Evolutionary conservation across 805 yeast species (phyloP).

Genomic region (Kazachstania bromeliacearum): DNA sequence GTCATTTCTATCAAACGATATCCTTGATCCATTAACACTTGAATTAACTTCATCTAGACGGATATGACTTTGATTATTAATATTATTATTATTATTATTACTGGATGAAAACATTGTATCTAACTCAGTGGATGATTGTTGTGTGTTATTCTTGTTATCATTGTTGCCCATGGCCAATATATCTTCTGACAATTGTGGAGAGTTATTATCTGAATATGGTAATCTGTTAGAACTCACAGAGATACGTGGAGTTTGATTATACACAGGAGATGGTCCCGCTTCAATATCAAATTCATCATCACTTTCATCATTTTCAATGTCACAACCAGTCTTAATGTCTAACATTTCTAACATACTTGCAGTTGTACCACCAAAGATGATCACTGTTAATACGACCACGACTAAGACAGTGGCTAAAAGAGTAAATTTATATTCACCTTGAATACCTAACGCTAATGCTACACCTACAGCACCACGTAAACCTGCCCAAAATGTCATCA

Average conservation of each 20-base stretch:
- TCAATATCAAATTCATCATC: conserved; percentile 97
- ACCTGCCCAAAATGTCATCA: conserved; percentile 99
- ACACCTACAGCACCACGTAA: conserved; percentile 98
- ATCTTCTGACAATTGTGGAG: conserved; percentile 14
- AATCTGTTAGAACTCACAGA: not conserved
- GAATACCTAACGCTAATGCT: conserved; percentile 94
- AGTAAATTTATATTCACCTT: conserved; percentile 85
- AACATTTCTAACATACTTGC: conserved; percentile 95
- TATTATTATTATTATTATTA: conserved; percentile 3
- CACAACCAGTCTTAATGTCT: conserved; percentile 85
- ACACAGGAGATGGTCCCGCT: conserved; percentile 35
- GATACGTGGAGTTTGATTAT: conserved; percentile 4
- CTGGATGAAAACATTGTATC: not conserved
- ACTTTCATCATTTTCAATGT: conserved; percentile 62
- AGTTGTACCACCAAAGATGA: conserved; percentile 95
- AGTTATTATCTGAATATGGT: conserved; percentile 25
- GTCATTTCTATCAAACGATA: conserved; percentile 5
- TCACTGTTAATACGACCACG: conserved; percentile 92
- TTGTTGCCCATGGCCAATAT: conserved; percentile 8
- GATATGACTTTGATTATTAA: not conserved
- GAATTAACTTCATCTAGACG: too few relatives aligned
- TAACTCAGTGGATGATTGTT: not conserved
- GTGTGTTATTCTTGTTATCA: conserved; percentile 2
- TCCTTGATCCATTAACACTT: not conserved
- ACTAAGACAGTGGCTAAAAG: conserved; percentile 90